Percentiles rank a stretch among this genome's conserved stretches.
phyloP scores from a whole-genome alignment of 2,329 filamentous ascomycete genomes.

The Fusarium bulbicola region DNA sequence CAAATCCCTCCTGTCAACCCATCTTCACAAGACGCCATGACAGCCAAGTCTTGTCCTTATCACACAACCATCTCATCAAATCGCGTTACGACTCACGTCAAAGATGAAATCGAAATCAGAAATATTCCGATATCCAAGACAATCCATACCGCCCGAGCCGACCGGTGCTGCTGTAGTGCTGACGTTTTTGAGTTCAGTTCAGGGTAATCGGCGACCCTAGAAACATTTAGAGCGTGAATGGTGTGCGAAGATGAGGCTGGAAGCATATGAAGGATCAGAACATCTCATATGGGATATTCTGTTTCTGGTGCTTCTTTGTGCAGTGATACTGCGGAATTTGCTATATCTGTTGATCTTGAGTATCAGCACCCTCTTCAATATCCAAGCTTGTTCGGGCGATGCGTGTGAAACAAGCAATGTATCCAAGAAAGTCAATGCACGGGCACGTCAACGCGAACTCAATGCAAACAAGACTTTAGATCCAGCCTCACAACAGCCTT shows the following conservation, averaged over 20 bases:
- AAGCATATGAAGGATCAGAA: not conserved
- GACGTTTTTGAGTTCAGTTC: not conserved
- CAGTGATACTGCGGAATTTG: fast-evolving
- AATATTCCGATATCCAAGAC: conserved; percentile 7
- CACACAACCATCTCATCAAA: conserved; percentile 8
- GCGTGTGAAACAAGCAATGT: not conserved
- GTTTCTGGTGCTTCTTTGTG: fast-evolving
- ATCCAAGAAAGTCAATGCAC: not conserved
- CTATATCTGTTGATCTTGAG: fast-evolving
- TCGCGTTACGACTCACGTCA: not conserved
- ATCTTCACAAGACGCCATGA: not conserved
- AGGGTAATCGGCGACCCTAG: not conserved
- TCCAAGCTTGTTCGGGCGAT: fast-evolving
- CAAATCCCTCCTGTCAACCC: not conserved
- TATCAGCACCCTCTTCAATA: fast-evolving
- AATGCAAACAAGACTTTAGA: too few relatives aligned
- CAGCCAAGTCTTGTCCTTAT: conserved; percentile 8
- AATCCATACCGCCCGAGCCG: conserved; percentile 28
- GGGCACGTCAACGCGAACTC: not conserved
- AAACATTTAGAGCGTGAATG: not conserved
- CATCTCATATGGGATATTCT: too few relatives aligned
- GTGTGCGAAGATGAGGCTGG: too few relatives aligned
- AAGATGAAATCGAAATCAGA: not conserved
- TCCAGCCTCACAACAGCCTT: not conserved
- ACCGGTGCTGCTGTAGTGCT: not conserved